Evolutionary conservation across 371 early-diverging fungal species (phyloP).

Genomic region (Mortierella sp.): DNA sequence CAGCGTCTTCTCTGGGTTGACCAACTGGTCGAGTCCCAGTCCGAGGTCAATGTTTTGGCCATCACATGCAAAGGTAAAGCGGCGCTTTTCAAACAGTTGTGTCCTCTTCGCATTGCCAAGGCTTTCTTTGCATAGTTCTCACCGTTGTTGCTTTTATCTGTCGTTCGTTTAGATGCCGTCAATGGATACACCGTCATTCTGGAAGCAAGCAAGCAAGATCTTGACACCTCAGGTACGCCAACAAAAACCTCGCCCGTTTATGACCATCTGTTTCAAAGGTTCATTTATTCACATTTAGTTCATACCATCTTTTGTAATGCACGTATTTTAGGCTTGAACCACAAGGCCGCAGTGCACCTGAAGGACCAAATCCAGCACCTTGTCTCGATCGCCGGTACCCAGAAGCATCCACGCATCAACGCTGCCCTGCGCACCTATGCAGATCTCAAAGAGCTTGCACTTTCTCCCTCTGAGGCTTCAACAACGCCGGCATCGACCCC

Average conservation of each 20-base stretch:
- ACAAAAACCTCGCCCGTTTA: not conserved
- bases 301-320: not conserved
- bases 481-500: not conserved
- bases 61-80: slow-evolving; percentile 34
- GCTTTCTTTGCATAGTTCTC: not conserved
- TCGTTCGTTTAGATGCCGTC: slow-evolving; percentile 32
- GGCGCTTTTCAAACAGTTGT: not conserved
- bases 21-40: slow-evolving; percentile 31
- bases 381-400: slow-evolving; percentile 21
- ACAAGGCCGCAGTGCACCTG: slow-evolving; percentile 26
- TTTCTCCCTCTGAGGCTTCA: slow-evolving; percentile 1
- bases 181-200: slow-evolving; percentile 24
- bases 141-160: not conserved
- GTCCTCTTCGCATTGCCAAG: not conserved
- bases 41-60: slow-evolving; percentile 26
- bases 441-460: slow-evolving; percentile 18
- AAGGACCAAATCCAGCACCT: slow-evolving; percentile 36
- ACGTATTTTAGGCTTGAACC: slow-evolving; percentile 25
- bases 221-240: slow-evolving; percentile 42
- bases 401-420: slow-evolving; percentile 25
- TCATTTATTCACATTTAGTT: not conserved
- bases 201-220: slow-evolving; percentile 23
- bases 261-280: not conserved
- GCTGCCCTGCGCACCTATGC: slow-evolving; percentile 22
- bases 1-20: slow-evolving; percentile 45